Percentiles rank a stretch among this genome's conserved stretches.
Conservation (phyloP, 202 grass and related monocot species). For the Sporobolus alterniflorus region DNA sequence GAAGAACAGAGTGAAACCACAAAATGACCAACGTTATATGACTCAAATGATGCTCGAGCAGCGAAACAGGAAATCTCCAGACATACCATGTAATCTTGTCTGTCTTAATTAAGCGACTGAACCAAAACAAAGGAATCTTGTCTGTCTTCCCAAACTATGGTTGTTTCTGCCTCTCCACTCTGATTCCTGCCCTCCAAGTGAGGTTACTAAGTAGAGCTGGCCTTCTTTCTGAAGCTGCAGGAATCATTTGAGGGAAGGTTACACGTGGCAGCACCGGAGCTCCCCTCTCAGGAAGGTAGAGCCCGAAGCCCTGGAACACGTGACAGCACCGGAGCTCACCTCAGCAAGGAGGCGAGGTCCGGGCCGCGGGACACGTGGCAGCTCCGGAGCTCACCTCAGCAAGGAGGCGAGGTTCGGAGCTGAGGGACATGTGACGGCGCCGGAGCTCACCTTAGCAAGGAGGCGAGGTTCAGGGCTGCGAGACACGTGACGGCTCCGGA, state of each 20-base stretch:
- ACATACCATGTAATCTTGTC: not conserved
- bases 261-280: no score
- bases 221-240: slow-evolving; percentile 24
- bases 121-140: slow-evolving; percentile 40
- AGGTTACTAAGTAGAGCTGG: slow-evolving; percentile 51
- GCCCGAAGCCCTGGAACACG: no score
- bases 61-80: not conserved
- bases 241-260: slow-evolving; percentile 30
- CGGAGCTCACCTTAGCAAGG: no score
- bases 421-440: no score
- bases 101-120: not conserved
- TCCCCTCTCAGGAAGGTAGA: no score
- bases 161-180: slow-evolving; percentile 29
- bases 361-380: no score
- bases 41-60: not conserved
- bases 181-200: slow-evolving; percentile 46
- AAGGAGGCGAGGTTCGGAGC: no score
- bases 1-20: slow-evolving; percentile 1
- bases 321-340: no score
- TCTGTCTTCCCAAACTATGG: slow-evolving; percentile 31
- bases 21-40: not conserved
- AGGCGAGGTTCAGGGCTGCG: no score
- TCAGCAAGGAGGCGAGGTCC: no score
- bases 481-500: no score
- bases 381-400: no score